These are phyloP conservation scores for Alternaria triticimaculans DNA, from an alignment of 2,329 filamentous ascomycete species.

Conservation along the genomic window DNA sequence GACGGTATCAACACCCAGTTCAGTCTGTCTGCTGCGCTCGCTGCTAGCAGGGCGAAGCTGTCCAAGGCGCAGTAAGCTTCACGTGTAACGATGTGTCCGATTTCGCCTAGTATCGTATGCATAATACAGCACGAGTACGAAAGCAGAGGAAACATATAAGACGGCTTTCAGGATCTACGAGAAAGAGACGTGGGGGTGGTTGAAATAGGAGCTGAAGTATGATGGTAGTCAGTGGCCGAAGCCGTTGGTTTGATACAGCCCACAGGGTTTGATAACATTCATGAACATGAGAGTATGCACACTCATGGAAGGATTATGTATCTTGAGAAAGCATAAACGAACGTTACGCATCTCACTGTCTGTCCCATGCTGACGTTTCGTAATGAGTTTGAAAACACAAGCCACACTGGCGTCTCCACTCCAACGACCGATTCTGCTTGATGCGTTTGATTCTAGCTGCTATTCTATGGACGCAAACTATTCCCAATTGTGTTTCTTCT, in stretches of 20 bases:
- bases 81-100: neutral
- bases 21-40: slow-evolving; percentile 70
- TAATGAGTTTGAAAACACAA: neutral
- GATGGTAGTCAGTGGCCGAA: neutral
- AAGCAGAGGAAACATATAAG: neutral
- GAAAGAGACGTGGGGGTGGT: neutral
- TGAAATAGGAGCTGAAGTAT: neutral
- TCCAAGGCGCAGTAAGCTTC: slow-evolving; percentile 14
- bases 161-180: neutral
- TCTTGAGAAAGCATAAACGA: neutral
- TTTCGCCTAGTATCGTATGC: neutral
- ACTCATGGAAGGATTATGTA: neutral
- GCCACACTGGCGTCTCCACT: neutral
- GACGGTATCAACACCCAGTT: slow-evolving; percentile 75
- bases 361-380: neutral
- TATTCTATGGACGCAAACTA: neutral
- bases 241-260: neutral
- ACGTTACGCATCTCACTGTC: neutral
- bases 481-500: neutral
- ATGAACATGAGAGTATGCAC: neutral
- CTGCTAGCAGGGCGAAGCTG: slow-evolving; percentile 52
- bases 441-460: neutral
- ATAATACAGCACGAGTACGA: neutral
- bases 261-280: neutral
- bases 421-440: neutral